phyloP scores from a whole-genome alignment of 73 alveolate species.

The Symbiodinium natans region DNA sequence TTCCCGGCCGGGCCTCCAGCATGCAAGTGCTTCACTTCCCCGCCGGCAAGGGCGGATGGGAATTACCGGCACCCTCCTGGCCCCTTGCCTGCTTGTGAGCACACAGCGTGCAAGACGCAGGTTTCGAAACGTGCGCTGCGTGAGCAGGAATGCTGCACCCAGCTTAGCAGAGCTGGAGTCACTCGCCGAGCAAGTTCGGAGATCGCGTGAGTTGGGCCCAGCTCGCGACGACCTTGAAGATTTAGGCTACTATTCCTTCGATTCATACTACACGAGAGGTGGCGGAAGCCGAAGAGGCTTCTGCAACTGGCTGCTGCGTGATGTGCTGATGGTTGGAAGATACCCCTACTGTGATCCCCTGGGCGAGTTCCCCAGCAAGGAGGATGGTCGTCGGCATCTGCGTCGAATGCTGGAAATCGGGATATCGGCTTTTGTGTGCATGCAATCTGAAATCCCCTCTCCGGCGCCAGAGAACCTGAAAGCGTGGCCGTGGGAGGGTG shows the following conservation, averaged over 20 bases:
- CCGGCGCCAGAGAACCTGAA: not conserved
- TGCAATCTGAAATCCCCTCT: conserved; percentile 1
- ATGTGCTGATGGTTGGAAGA: not conserved
- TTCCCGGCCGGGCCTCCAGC: no score
- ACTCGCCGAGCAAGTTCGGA: no score
- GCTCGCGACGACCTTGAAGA: not conserved
- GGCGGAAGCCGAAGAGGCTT: not conserved
- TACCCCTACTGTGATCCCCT: not conserved
- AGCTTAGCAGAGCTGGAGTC: no score
- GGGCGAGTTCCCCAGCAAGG: not conserved
- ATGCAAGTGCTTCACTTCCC: no score
- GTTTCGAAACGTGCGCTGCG: no score
- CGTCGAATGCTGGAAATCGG: not conserved
- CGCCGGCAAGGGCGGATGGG: no score
- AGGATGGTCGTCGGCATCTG: not conserved
- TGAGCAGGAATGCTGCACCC: no score
- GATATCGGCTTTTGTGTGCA: not conserved
- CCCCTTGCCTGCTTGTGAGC: no score
- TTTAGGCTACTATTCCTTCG: not conserved
- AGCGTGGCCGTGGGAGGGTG: conserved; percentile 11
- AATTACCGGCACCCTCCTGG: no score
- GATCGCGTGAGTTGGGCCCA: no score
- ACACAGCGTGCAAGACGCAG: no score
- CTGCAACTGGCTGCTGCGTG: not conserved
- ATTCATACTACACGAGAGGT: not conserved